A percentile compares a stretch with the other conserved stretches of the same genome.
Conservation (phyloP, 106 monocot genomes). For the Allium fistulosum region DNA sequence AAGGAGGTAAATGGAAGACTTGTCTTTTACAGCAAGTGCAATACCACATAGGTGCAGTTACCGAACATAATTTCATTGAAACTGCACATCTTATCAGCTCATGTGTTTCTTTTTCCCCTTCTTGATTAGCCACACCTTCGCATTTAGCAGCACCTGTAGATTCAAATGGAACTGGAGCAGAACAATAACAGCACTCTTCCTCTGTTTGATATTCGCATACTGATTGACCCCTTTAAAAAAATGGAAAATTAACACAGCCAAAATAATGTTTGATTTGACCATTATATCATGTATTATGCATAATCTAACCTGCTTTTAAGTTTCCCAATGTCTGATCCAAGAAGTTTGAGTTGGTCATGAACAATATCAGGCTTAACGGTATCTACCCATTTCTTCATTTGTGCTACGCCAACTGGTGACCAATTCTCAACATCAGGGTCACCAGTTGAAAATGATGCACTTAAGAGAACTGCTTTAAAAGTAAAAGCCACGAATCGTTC, state of each 20-base stretch:
- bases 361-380: conserved; percentile 20
- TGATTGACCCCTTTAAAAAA: conserved; percentile 16
- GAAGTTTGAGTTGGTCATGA: conserved; percentile 33
- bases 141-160: conserved; percentile 50
- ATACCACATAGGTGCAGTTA: conserved; percentile 41
- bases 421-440: conserved; percentile 11
- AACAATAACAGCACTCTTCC: conserved; percentile 66
- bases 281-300: no score
- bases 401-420: conserved; percentile 48
- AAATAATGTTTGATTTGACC: no score
- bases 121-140: conserved; percentile 15
- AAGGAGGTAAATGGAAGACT: conserved; percentile 29
- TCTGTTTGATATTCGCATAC: conserved; percentile 18
- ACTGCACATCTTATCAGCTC: conserved; percentile 54
- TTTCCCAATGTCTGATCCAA: conserved; percentile 32
- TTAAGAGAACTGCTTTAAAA: conserved; percentile 31
- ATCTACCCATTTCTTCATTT: conserved; percentile 60
- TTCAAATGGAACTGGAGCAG: conserved; percentile 53
- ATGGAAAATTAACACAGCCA: not conserved
- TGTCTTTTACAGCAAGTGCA: conserved; percentile 71
- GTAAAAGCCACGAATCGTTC: conserved; percentile 60
- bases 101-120: conserved; percentile 27
- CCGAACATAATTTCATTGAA: conserved; percentile 58
- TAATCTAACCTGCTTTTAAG: conserved; percentile 34
- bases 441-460: conserved; percentile 2